Conservation (phyloP, 768 basidiomycete species). For the Termitomyces sp. region DNA sequence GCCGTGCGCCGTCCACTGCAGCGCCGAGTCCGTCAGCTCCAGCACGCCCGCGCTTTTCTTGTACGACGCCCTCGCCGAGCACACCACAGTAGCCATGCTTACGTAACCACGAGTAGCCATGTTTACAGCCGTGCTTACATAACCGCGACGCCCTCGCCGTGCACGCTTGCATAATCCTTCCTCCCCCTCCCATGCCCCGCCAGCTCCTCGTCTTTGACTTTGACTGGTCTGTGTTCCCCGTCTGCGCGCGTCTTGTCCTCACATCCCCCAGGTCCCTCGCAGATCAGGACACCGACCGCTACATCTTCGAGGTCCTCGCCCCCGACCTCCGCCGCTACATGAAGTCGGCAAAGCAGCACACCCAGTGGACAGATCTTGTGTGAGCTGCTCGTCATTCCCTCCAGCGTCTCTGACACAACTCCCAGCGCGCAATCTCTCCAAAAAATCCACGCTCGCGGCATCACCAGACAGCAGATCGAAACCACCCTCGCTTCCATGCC, state of each 20-base stretch:
- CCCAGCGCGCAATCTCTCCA: slow-evolving; percentile 64
- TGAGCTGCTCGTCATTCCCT: slow-evolving; percentile 34
- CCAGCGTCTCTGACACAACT: slow-evolving; percentile 1
- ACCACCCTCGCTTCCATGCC: slow-evolving; percentile 78
- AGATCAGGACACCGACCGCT: slow-evolving; percentile 97
- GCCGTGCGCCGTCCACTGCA: slow-evolving; percentile 81
- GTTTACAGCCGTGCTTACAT: too few relatives aligned
- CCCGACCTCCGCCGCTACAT: slow-evolving; percentile 83
- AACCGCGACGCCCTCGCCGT: slow-evolving; percentile 60
- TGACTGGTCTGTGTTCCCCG: slow-evolving; percentile 66
- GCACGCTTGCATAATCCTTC: slow-evolving; percentile 31
- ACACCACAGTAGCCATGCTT: slow-evolving; percentile 64
- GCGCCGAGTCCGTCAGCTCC: slow-evolving; percentile 66
- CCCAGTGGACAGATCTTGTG: slow-evolving; percentile 97
- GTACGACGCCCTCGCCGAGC: slow-evolving; percentile 77
- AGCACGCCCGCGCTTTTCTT: slow-evolving; percentile 79
- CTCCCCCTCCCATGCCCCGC: slow-evolving; percentile 25
- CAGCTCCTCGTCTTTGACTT: slow-evolving; percentile 95
- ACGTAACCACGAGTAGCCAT: slow-evolving; percentile 18
- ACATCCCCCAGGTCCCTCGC: slow-evolving; percentile 52
- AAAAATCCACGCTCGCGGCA: slow-evolving; percentile 68
- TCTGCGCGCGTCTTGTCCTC: background rate
- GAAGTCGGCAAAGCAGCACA: slow-evolving; percentile 54
- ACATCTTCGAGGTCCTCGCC: slow-evolving; percentile 85
- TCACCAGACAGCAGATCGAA: slow-evolving; percentile 73